phyloP scores from a whole-genome alignment of 768 basidiomycete genomes.

The Sarcomyxa edulis region DNA sequence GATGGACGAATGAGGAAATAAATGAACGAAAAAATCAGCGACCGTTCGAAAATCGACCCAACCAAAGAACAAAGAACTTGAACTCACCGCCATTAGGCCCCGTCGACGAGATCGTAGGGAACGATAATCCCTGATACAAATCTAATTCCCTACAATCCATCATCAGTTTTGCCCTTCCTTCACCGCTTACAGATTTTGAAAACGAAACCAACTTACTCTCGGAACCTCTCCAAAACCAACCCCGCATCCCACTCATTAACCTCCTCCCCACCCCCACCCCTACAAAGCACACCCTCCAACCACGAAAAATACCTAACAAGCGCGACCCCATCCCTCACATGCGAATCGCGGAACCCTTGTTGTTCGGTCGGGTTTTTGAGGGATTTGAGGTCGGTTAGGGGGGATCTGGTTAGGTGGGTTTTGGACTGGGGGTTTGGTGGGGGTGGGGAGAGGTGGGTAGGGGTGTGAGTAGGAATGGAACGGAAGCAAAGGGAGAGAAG shows the following conservation, averaged over 20 bases:
- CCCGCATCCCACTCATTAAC: conserved; percentile 81
- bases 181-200: conserved; percentile 4
- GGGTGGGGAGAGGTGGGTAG: conserved; percentile 3
- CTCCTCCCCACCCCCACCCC: conserved; percentile 46
- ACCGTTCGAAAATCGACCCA: background rate
- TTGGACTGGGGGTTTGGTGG: conserved; percentile 37
- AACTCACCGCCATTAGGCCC: conserved; percentile 87
- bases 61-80: no score
- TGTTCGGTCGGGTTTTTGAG: conserved; percentile 80
- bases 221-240: conserved; percentile 68
- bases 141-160: conserved; percentile 80
- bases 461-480: no score
- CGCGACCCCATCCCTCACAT: conserved; percentile 88
- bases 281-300: conserved; percentile 87
- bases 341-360: conserved; percentile 83
- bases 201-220: conserved; percentile 56
- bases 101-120: conserved; percentile 87
- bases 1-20: background rate
- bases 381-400: conserved; percentile 73
- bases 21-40: conserved; percentile 1
- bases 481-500: background rate
- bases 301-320: conserved; percentile 89
- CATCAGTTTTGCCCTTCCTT: background rate
- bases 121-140: conserved; percentile 83
- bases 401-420: conserved; percentile 59